Base-by-base conservation (phyloP, 2,329 filamentous ascomycete species). In the Colletotrichum sp. region DNA sequence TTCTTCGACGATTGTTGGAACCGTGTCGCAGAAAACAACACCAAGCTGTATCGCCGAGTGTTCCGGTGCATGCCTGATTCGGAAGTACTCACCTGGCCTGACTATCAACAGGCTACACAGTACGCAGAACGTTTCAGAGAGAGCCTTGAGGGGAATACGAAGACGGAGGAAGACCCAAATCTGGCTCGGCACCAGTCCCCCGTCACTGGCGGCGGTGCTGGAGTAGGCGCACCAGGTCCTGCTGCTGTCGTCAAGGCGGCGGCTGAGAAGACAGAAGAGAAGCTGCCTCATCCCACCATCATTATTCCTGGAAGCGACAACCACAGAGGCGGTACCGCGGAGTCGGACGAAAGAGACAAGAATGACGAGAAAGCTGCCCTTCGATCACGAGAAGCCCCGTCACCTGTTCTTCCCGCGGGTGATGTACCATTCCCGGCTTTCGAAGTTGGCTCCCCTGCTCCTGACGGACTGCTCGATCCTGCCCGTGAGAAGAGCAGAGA, bases 1-100 rank as follows among this genome's bases (percentile, higher is more conserved):
- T 99, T 99, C 85, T 94, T 95, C 82, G 91, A 97, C 61, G 94
- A 98, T 77, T 93, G 95, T 3, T 99, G 97, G 97, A 93, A 94
- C 78, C 90, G 92, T 22, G 93, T 96, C 69, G 97, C 97, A 1
- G 93, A 94, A 77, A 98, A 98, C 87, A 99, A 99, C 83, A 99
- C 97, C 5, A 96, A 96, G 82, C 91, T 99, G 64, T 99, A 95
- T 86, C 94, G 97, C 36, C 92, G 94, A 76, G 96, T 99, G 10
- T 99, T 99, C 87, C 93, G 96, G 62, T 98, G 96, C 84, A 97
- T 98, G 94, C 97, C 97, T 2, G 97, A 99, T 83, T 98, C 93
- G 67, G 95, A 98, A 81, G 97, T 98, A 30, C 93, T 92, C 78
- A 96, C 94, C 58, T 99, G 97, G 97, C 93, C 94, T 78, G 94